These are phyloP conservation scores for Coffea canephora DNA, from an alignment of 257 asterid genomes.

Conservation along the genomic window DNA sequence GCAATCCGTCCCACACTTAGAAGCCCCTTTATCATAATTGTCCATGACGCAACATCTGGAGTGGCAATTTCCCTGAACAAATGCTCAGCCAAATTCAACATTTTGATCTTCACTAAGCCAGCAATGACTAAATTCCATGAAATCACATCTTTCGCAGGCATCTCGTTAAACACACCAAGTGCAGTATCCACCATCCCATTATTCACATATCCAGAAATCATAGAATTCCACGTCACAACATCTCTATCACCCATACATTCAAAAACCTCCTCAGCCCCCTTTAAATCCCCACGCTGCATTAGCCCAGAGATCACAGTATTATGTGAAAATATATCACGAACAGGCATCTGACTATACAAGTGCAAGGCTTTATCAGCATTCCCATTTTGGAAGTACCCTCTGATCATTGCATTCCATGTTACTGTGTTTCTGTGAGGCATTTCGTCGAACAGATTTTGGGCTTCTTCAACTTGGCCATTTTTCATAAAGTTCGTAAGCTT, in stretches of 20 bases:
- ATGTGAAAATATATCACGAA: slow-evolving; percentile 53
- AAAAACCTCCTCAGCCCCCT: slow-evolving; percentile 58
- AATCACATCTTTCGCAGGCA: slow-evolving; percentile 54
- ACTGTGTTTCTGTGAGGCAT: slow-evolving; percentile 53
- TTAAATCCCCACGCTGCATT: slow-evolving; percentile 53
- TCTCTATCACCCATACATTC: slow-evolving; percentile 43
- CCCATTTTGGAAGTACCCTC: slow-evolving; percentile 62
- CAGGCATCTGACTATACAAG: slow-evolving; percentile 46
- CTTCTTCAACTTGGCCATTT: slow-evolving; percentile 48
- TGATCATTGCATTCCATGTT: slow-evolving; percentile 59
- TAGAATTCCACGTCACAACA: slow-evolving; percentile 8
- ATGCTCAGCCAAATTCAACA: slow-evolving; percentile 41
- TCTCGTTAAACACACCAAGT: slow-evolving; percentile 27
- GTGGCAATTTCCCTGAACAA: slow-evolving; percentile 39
- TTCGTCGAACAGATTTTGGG: slow-evolving; percentile 50
- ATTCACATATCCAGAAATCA: background rate
- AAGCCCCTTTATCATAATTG: slow-evolving; percentile 59
- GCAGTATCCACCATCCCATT: slow-evolving; percentile 47
- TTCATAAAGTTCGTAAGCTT: slow-evolving; percentile 51
- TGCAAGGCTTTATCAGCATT: slow-evolving; percentile 29
- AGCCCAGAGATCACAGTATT: slow-evolving; percentile 57
- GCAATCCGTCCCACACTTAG: slow-evolving; percentile 39
- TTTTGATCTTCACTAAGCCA: slow-evolving; percentile 44
- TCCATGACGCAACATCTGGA: slow-evolving; percentile 58
- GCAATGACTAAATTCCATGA: slow-evolving; percentile 63